Evolutionary conservation across 2,329 filamentous ascomycete species (phyloP), one percentile per base, ranked within the genome.

Genomic region (Microdochium bolleyi): DNA sequence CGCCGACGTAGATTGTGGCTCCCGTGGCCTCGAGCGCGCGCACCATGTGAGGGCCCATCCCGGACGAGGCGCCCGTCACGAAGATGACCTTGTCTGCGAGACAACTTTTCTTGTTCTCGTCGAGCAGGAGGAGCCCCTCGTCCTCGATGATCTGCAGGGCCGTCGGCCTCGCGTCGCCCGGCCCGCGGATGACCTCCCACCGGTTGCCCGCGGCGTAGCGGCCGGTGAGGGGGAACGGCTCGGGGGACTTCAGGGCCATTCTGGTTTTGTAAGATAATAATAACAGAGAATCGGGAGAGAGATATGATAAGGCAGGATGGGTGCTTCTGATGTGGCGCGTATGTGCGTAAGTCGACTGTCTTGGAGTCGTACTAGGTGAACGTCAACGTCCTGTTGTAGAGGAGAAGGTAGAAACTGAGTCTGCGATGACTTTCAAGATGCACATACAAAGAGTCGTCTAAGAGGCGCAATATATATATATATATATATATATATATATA

Each of bases 1-100:
- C 73, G 2, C 73, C 73, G 10, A 70, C 61, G 58, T 68, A 76
- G 49, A 76, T 57, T 25, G 62, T 72, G 10, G 74, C 73, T 10
- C 75, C 75, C 0, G 75, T 74, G 10, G 65, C 57, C n/a, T 62
- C 56, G 3, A 78, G 58, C 2, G 73, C 73, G 13, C 66, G 64
- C 2, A 65, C 70, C 9, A 71, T 73, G 53, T 73, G 69, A 24
- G 70, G 60, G 14, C 73, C 73, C 19, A 75, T 62, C 2, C 73
- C 73, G 11, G 70, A 65, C 4, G 67, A 68, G 3, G 60, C 58
- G 8, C 73, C 73, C 2, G 73, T 76, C 54, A 76, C 64, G 8
- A 76, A 54, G 24, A 70, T 58, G 25, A 70, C 67, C 54, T 71
- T 73, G 54, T 64, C 66, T 2, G 53, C 51, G 51, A 68, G 61